These are phyloP conservation scores for Boletus smithii DNA, from an alignment of 1,284 basidiomycete genomes.

Conservation along the genomic window DNA sequence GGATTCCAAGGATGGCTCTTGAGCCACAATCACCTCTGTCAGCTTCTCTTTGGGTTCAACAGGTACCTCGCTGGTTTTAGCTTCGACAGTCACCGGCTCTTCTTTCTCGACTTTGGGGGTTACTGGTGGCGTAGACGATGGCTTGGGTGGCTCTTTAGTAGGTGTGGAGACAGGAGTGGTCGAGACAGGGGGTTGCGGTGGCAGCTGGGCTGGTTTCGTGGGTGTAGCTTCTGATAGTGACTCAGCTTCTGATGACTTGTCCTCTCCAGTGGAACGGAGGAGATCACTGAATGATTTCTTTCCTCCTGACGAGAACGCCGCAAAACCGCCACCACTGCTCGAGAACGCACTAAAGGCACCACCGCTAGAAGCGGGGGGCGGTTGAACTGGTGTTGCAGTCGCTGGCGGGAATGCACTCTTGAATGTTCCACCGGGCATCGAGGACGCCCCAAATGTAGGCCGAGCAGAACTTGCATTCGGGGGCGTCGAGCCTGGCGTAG, in stretches of 20 bases:
- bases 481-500: conserved; percentile 34
- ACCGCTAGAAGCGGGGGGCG: neutral
- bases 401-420: conserved; percentile 16
- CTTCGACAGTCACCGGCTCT: conserved; percentile 2
- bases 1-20: conserved; percentile 23
- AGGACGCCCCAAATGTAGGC: conserved; percentile 32
- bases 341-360: conserved; percentile 25
- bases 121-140: neutral
- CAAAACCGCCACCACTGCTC: conserved; percentile 26
- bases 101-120: conserved; percentile 1
- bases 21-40: conserved; percentile 3
- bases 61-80: neutral
- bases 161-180: conserved; percentile 18
- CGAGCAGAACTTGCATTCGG: conserved; percentile 33
- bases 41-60: conserved; percentile 11
- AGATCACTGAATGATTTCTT: conserved; percentile 42
- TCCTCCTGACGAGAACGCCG: conserved; percentile 30
- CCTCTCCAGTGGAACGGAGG: conserved; percentile 32
- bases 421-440: conserved; percentile 18
- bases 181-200: conserved; percentile 5
- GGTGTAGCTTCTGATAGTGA: conserved; percentile 15
- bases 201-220: conserved; percentile 5
- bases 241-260: conserved; percentile 1
- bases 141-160: conserved; percentile 10
- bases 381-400: conserved; percentile 4